Evolutionary conservation across 179 eudicot genomes (phyloP).

Genomic region (Silene coronaria): DNA sequence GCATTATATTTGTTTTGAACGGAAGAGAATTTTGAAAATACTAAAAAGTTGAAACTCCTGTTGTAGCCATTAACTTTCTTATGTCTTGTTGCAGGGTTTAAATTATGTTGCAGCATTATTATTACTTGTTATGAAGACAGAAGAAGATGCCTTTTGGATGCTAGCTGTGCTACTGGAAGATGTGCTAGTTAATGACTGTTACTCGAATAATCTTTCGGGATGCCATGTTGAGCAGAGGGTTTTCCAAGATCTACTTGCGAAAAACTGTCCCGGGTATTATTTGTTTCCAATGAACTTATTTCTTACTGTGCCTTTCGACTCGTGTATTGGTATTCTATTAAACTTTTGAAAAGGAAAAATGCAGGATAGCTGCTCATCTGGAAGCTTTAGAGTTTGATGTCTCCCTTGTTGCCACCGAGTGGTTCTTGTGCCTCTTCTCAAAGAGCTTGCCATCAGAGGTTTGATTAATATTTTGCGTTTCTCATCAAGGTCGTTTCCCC

Average conservation of each 20-base stretch:
- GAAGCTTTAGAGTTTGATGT: conserved; percentile 84
- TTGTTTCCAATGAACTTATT: not conserved
- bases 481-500: not conserved
- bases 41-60: not conserved
- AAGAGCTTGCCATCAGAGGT: conserved; percentile 99
- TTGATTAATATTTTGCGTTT: not conserved
- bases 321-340: conserved; percentile 6
- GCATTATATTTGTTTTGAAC: not conserved
- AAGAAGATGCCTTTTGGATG: conserved; percentile 99
- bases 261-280: conserved; percentile 75
- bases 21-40: not conserved
- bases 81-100: conserved; percentile 51
- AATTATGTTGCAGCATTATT: conserved; percentile 91
- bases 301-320: not conserved
- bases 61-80: not conserved
- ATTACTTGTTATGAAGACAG: conserved; percentile 94
- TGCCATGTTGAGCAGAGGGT: conserved; percentile 99
- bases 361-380: conserved; percentile 89
- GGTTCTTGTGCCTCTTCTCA: conserved; percentile 94
- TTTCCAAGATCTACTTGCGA: conserved; percentile 68
- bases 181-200: conserved; percentile 82
- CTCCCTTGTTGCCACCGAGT: conserved; percentile 95
- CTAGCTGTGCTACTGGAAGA: conserved; percentile 84
- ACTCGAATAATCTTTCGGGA: conserved; percentile 77
- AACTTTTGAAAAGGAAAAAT: conserved; percentile 24